These are phyloP conservation scores for Peronospora farinosa DNA, from an alignment of 352 stramenopile species.

Conservation along the genomic window DNA sequence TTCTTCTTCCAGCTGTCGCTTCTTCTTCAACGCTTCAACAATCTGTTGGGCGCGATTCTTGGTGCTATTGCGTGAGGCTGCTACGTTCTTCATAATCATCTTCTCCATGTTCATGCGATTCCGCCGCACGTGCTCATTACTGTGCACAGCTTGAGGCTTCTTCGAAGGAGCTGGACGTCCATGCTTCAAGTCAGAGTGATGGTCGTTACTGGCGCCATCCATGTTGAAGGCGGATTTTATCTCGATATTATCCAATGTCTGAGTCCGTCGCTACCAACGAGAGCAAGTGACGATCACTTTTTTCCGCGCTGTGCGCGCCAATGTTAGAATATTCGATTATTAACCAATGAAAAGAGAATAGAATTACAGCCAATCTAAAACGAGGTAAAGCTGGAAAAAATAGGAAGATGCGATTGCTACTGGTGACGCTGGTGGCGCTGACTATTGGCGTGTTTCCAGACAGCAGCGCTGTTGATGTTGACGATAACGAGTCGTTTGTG, in stretches of 20 bases:
- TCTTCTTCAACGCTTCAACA: conserved; percentile 69
- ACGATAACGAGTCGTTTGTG: conserved; percentile 35
- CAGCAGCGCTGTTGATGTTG: background rate
- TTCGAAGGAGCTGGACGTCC: conserved; percentile 8
- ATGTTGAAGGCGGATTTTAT: conserved; percentile 9
- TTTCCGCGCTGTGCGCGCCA: conserved; percentile 11
- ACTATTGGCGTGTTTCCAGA: conserved; percentile 4
- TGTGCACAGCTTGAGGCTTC: conserved; percentile 13
- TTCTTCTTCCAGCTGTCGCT: conserved; percentile 43
- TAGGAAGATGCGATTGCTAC: conserved; percentile 5
- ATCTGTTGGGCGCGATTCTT: conserved; percentile 75
- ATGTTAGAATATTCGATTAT: conserved; percentile 15
- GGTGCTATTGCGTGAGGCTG: conserved; percentile 40
- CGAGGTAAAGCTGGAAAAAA: background rate
- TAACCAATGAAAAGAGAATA: conserved; percentile 6
- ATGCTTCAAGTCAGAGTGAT: conserved; percentile 10
- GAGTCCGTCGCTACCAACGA: background rate
- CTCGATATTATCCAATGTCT: conserved; percentile 1
- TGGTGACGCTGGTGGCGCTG: conserved; percentile 17
- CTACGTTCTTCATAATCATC: conserved; percentile 83
- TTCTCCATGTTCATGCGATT: conserved; percentile 79
- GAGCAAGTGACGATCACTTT: conserved; percentile 5
- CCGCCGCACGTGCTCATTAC: conserved; percentile 46
- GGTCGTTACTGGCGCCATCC: conserved; percentile 9
- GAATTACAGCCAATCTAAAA: conserved; percentile 13